phyloP scores from a whole-genome alignment of 2,329 filamentous ascomycete genomes.

The Incumbomyces lentus region DNA sequence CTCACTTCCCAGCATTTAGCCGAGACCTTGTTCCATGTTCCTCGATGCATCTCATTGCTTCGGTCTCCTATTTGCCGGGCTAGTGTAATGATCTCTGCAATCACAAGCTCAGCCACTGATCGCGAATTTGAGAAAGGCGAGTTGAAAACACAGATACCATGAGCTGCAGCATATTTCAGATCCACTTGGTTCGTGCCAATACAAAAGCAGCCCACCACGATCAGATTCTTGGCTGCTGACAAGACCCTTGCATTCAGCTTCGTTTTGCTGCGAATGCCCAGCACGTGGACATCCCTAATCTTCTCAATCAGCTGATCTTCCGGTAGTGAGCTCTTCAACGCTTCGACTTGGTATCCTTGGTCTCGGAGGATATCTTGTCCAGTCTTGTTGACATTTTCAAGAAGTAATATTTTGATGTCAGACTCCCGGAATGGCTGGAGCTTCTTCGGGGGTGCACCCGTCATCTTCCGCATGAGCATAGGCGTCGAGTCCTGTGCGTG shows the following conservation, averaged over 20 bases:
- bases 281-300: constrained; percentile 90
- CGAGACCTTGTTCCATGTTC: constrained; percentile 97
- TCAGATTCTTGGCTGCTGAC: constrained; percentile 79
- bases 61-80: constrained; percentile 89
- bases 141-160: constrained; percentile 96
- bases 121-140: constrained; percentile 97
- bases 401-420: constrained; percentile 88
- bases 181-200: constrained; percentile 97
- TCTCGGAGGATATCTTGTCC: constrained; percentile 69
- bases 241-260: constrained; percentile 81
- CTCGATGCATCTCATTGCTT: constrained; percentile 85
- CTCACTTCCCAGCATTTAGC: constrained; percentile 95
- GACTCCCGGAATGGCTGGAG: constrained; percentile 92
- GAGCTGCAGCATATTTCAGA: constrained; percentile 67
- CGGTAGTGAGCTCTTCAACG: constrained; percentile 74
- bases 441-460: constrained; percentile 51
- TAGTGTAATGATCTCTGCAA: constrained; percentile 82
- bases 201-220: constrained; percentile 96
- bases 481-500: constrained; percentile 36
- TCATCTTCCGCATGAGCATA: constrained; percentile 33
- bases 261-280: constrained; percentile 96
- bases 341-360: constrained; percentile 95
- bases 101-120: constrained; percentile 91
- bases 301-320: constrained; percentile 95
- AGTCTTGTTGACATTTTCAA: constrained; percentile 92